These are phyloP conservation scores for Hanseniaspora taiwanica DNA, from an alignment of 805 yeast species.

Conservation along the genomic window DNA sequence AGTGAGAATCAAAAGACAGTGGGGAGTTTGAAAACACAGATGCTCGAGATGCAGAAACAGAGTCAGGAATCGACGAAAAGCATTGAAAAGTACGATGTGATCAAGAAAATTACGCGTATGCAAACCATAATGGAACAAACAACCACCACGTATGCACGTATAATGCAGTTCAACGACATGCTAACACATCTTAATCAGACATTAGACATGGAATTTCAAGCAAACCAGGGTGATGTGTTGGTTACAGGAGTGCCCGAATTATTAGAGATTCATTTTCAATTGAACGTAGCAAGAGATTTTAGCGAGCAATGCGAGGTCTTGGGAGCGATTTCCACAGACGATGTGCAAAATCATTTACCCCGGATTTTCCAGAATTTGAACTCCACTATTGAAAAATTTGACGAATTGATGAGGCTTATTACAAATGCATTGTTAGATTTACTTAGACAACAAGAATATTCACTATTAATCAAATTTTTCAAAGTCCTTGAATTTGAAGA, in stretches of 20 bases:
- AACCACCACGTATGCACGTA: constrained; percentile 47
- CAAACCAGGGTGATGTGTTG: constrained; percentile 20
- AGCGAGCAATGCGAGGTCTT: constrained; percentile 58
- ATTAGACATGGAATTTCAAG: constrained; percentile 33
- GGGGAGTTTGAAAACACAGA: constrained; percentile 33
- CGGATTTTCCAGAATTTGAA: constrained; percentile 24
- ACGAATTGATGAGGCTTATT: constrained; percentile 46
- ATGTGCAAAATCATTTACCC: constrained; percentile 51
- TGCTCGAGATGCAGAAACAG: constrained; percentile 31
- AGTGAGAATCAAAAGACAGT: constrained; percentile 33
- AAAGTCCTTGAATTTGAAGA: constrained; percentile 75
- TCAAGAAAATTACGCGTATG: constrained; percentile 51
- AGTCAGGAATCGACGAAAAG: constrained; percentile 45
- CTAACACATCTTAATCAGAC: constrained; percentile 37
- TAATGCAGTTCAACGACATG: constrained; percentile 40
- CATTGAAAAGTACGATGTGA: constrained; percentile 54
- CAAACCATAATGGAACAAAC: constrained; percentile 65
- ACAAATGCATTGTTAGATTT: constrained; percentile 61
- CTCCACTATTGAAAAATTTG: constrained; percentile 44
- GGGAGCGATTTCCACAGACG: constrained; percentile 41
- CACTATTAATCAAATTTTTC: constrained; percentile 56
- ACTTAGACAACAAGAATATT: constrained; percentile 51
- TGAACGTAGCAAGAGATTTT: constrained; percentile 63
- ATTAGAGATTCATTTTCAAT: constrained; percentile 52
- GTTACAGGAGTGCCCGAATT: constrained; percentile 39